Conservation (phyloP, 169 alveolate genomes). For the Babesia gibsoni region DNA sequence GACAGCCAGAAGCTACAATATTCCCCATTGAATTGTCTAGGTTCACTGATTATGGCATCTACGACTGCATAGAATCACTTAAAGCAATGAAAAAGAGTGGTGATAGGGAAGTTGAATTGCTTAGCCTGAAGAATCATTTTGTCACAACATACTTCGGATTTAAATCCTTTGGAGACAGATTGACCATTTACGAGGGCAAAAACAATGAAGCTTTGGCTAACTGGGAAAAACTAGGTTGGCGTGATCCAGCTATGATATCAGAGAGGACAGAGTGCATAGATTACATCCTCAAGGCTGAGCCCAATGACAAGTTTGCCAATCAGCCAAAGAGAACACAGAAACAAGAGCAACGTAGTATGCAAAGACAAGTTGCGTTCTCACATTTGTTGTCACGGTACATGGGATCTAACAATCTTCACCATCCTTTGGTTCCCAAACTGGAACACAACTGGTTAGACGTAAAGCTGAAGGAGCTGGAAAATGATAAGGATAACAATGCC, state of each 20-base stretch:
- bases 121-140: conserved; percentile 34
- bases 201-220: conserved; percentile 1
- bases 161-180: not conserved
- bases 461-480: conserved; percentile 20
- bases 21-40: conserved; percentile 37
- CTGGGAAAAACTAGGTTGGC: conserved; percentile 19
- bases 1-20: not conserved
- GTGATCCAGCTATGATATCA: conserved; percentile 45
- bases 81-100: not conserved
- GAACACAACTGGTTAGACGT: conserved; percentile 67
- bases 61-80: not conserved
- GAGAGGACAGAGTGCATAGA: conserved; percentile 55
- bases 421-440: conserved; percentile 70
- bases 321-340: conserved; percentile 26
- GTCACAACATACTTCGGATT: conserved; percentile 47
- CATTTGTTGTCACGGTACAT: conserved; percentile 55
- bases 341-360: conserved; percentile 63
- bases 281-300: conserved; percentile 19
- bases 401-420: conserved; percentile 75
- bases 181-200: conserved; percentile 9
- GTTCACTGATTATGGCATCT: conserved; percentile 5
- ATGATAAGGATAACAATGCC: not conserved
- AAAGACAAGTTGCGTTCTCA: conserved; percentile 52
- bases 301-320: conserved; percentile 29
- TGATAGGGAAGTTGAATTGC: not conserved